Percentiles rank a stretch among this genome's conserved stretches.
These are phyloP conservation scores for Insectozyma bohioensis DNA, from an alignment of 1,139 yeast genomes.

Conservation along the genomic window DNA sequence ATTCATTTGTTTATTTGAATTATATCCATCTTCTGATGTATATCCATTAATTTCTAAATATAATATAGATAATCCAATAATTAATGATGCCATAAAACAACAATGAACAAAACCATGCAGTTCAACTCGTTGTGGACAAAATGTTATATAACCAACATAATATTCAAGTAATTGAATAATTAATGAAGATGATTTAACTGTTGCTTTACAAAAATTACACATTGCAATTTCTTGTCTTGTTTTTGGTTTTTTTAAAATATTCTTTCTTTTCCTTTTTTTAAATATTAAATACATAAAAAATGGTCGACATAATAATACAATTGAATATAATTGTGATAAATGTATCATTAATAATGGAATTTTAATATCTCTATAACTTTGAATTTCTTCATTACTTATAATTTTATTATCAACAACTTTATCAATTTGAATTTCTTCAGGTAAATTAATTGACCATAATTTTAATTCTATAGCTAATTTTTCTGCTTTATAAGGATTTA, in stretches of 20 bases:
- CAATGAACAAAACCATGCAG: slow-evolving; percentile 15
- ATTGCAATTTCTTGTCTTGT: slow-evolving; percentile 14
- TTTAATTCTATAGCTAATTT: slow-evolving; percentile 36
- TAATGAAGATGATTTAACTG: slow-evolving; percentile 17
- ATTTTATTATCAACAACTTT: slow-evolving; percentile 17
- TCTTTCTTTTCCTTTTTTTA: slow-evolving; percentile 6
- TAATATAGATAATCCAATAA: slow-evolving; percentile 15
- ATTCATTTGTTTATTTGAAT: slow-evolving; percentile 12
- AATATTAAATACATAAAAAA: slow-evolving; percentile 32
- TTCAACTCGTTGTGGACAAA: slow-evolving; percentile 14
- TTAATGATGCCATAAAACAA: slow-evolving; percentile 16
- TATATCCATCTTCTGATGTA: slow-evolving; percentile 12
- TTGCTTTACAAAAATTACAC: slow-evolving; percentile 17
- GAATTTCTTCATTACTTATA: slow-evolving; percentile 8
- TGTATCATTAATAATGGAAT: slow-evolving; percentile 33
- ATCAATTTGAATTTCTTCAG: slow-evolving; percentile 24
- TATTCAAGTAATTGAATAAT: slow-evolving; percentile 17
- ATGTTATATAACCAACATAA: slow-evolving; percentile 14
- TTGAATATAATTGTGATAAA: slow-evolving; percentile 37
- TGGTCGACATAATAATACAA: slow-evolving; percentile 43
- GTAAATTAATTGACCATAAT: slow-evolving; percentile 33
- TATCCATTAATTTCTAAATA: slow-evolving; percentile 11
- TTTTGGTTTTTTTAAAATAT: slow-evolving; percentile 8
- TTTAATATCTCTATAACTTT: slow-evolving; percentile 13
- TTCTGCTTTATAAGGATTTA: slow-evolving; percentile 33